These are phyloP conservation scores for Eimeria necatrix DNA, from an alignment of 169 alveolate species.

Conservation along the genomic window DNA sequence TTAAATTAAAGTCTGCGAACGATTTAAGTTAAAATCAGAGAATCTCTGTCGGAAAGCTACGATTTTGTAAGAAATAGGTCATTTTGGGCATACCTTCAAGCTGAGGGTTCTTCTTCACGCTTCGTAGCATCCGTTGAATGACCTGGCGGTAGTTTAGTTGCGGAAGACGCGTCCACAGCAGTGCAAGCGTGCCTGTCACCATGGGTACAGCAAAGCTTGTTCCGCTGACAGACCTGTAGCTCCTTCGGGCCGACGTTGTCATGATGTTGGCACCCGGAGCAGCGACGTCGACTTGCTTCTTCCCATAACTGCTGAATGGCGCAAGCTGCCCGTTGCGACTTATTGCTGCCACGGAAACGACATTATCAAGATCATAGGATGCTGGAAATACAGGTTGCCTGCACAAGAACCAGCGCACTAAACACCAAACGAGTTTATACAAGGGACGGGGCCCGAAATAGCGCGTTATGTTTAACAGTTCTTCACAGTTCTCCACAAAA, in stretches of 20 bases:
- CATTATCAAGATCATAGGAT: conserved; percentile 79
- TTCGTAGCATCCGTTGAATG: conserved; percentile 77
- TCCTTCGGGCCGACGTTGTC: conserved; percentile 73
- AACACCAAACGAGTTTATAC: neutral
- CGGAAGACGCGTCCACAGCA: conserved; percentile 84
- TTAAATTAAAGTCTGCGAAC: too few species aligned
- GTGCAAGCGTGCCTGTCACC: conserved; percentile 86
- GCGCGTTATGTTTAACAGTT: neutral
- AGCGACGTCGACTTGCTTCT: conserved; percentile 80
- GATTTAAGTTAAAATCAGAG: neutral
- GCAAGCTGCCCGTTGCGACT: conserved; percentile 80
- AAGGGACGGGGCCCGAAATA: neutral
- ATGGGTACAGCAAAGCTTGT: conserved; percentile 87
- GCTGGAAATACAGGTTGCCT: conserved; percentile 82
- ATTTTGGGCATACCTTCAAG: conserved; percentile 57
- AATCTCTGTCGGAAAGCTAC: neutral
- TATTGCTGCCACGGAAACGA: conserved; percentile 81
- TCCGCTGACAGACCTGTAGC: conserved; percentile 84
- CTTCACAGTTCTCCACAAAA: neutral
- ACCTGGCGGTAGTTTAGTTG: conserved; percentile 82
- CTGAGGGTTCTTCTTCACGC: conserved; percentile 75
- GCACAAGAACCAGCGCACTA: conserved; percentile 27
- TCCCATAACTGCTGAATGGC: conserved; percentile 80
- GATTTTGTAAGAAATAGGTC: neutral
- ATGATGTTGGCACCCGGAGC: conserved; percentile 82